phyloP scores from a whole-genome alignment of 2,329 filamentous ascomycete species.

The Gyromitra esculenta region DNA sequence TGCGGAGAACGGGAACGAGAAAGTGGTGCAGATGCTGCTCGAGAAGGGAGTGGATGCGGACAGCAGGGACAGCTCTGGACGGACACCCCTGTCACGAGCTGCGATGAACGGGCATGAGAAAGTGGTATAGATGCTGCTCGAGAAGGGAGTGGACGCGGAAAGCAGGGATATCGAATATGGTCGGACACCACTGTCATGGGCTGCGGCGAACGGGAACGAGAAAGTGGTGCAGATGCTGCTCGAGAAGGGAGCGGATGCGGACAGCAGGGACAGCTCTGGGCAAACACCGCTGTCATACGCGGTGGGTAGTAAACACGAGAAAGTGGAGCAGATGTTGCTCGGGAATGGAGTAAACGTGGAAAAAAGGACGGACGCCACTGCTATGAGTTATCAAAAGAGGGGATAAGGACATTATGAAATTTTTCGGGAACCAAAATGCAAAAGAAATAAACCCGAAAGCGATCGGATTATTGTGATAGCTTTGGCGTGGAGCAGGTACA shows the following conservation, averaged over 20 bases:
- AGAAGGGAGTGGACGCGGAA: background rate
- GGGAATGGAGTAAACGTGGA: background rate
- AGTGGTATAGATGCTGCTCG: background rate
- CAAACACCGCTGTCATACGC: background rate
- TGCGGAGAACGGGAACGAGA: slow-evolving; percentile 43
- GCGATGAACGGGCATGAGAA: background rate
- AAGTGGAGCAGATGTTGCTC: slow-evolving; percentile 13
- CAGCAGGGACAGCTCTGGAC: slow-evolving; percentile 50
- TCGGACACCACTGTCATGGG: too few relatives aligned
- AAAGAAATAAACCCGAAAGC: background rate
- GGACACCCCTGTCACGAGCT: slow-evolving; percentile 56
- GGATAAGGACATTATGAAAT: background rate
- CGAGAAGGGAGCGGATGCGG: background rate
- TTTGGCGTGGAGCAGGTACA: background rate
- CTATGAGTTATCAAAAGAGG: background rate
- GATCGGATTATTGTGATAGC: too few relatives aligned
- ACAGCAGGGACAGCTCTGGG: background rate
- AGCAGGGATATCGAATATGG: background rate
- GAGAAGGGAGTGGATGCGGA: slow-evolving; percentile 44
- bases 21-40: slow-evolving; percentile 46
- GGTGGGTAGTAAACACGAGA: too few relatives aligned
- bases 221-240: background rate
- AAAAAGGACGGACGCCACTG: background rate
- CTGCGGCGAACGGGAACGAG: background rate
- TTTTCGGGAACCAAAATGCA: background rate